These are phyloP conservation scores for Ambispora gerdemannii DNA, from an alignment of 192 early-diverging fungal genomes.

Conservation along the genomic window DNA sequence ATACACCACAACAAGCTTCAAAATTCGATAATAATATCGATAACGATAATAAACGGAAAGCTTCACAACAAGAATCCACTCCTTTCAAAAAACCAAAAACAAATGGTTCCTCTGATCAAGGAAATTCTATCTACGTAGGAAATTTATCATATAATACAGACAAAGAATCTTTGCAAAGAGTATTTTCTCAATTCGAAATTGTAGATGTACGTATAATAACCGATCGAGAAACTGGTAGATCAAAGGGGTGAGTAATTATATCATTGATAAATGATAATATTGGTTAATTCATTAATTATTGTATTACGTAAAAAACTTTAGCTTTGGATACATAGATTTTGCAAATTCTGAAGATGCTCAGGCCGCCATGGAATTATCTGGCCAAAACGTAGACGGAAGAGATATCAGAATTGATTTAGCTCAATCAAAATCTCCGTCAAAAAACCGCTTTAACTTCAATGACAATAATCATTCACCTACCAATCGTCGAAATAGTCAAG, in stretches of 20 bases:
- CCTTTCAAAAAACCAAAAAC: constrained; percentile 2
- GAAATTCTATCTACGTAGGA: constrained; percentile 66
- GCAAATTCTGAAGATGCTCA: constrained; percentile 57
- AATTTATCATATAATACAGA: constrained; percentile 69
- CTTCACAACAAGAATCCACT: neutral
- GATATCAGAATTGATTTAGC: constrained; percentile 75
- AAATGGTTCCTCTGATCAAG: neutral
- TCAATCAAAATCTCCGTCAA: constrained; percentile 40
- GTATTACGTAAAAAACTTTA: constrained; percentile 31
- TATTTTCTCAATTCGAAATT: constrained; percentile 66
- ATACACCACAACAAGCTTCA: neutral
- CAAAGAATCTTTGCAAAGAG: constrained; percentile 59
- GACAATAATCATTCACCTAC: constrained; percentile 35
- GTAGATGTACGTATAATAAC: constrained; percentile 71
- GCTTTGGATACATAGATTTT: constrained; percentile 92
- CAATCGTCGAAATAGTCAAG: constrained; percentile 47
- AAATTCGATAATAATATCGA: neutral
- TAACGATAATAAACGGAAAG: neutral
- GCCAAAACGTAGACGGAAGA: constrained; percentile 80
- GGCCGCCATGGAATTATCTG: constrained; percentile 65
- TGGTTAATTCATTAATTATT: neutral
- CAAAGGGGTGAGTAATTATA: constrained; percentile 60
- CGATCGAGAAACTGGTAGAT: constrained; percentile 64
- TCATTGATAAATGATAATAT: neutral
- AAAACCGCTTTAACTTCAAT: constrained; percentile 36